Base-by-base conservation (phyloP, 164 flowering plant species). In the Brasenia schreberi region DNA sequence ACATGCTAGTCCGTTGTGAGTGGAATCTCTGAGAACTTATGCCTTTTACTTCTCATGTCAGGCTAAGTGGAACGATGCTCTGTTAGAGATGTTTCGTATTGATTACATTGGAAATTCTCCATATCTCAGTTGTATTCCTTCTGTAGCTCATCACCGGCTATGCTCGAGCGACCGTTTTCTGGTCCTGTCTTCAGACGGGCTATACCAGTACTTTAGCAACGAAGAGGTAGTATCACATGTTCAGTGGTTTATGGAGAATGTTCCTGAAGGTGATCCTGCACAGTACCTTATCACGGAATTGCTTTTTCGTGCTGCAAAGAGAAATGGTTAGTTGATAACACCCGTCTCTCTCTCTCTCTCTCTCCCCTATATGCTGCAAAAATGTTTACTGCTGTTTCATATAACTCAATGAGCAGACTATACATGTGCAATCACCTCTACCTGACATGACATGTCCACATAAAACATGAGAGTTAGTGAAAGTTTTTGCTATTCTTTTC, bases 231-330 rank as follows among this genome's bases (percentile, higher is more conserved):
- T 84, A 64, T 79, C 88, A 39, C 86, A 86, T 75, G 88, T 86
- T 64, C 80, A 77, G 64, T 80, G 83, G 84, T 86, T 86, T 72
- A 81, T 86, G 69, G 86, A 86, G 68, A 80, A 75, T 67, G 83
- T 79, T 53, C 88, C 88, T 17, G 90, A 84, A 77, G 90, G 88
- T 43, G 90, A 86, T 75, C 90, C 90, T 74, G 90, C 90, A 19
- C 90, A 86, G 64, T 80, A 84, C 71, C 84, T 86, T 27, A 75
- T 86, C 43, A 83, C 81, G 5, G 88, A 84, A 75, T 84, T 86
- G 74, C 84, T 84, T 33, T 81, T 81, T 75, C 83, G 90, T 23
- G 90, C 90, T 64, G 88, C 90, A 71, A 84, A 84, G 75, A 86
- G 82, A 74, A 80, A 80, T 69, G 90, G 90, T 85, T 60, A 79